Percentiles rank a stretch among this genome's conserved stretches.
Conservation (phyloP, 805 yeast species). For the Cyberlindnera saturnus region DNA sequence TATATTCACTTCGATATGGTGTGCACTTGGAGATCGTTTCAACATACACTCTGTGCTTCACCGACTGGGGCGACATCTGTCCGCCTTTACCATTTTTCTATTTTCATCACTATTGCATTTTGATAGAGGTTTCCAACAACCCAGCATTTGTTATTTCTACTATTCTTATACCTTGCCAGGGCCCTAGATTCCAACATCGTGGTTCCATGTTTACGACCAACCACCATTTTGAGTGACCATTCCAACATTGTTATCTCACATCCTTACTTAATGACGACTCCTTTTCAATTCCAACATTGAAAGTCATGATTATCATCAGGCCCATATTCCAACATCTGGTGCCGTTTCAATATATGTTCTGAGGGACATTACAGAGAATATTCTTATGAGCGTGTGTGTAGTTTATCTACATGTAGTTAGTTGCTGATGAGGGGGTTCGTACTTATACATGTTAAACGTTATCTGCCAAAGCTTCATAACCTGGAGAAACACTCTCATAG, state of each 20-base stretch:
- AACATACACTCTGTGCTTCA: slow-evolving; percentile 2
- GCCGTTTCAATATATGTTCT: neutral
- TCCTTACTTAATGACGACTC: slow-evolving; percentile 2
- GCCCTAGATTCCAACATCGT: slow-evolving; percentile 6
- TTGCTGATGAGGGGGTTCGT: neutral
- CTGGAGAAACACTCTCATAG: slow-evolving; percentile 48
- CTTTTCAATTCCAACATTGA: slow-evolving; percentile 14
- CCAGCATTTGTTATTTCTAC: neutral
- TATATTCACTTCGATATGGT: neutral
- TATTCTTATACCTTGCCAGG: neutral
- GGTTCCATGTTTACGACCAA: slow-evolving; percentile 1
- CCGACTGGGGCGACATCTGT: neutral
- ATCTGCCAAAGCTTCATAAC: slow-evolving; percentile 32
- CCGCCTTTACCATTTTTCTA: neutral
- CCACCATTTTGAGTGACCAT: slow-evolving; percentile 2
- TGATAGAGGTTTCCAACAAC: neutral
- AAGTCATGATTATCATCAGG: neutral
- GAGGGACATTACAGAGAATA: too few relatives aligned
- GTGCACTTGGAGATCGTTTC: slow-evolving; percentile 6
- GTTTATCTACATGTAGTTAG: neutral
- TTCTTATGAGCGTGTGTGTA: neutral
- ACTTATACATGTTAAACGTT: slow-evolving; percentile 3
- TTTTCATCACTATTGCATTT: neutral
- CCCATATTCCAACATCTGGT: slow-evolving; percentile 18
- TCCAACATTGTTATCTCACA: slow-evolving; percentile 8